Evolutionary conservation across 1,284 basidiomycete species (phyloP), one percentile per base, ranked within the genome.

Genomic region (Sanghuangporus weigelae): DNA sequence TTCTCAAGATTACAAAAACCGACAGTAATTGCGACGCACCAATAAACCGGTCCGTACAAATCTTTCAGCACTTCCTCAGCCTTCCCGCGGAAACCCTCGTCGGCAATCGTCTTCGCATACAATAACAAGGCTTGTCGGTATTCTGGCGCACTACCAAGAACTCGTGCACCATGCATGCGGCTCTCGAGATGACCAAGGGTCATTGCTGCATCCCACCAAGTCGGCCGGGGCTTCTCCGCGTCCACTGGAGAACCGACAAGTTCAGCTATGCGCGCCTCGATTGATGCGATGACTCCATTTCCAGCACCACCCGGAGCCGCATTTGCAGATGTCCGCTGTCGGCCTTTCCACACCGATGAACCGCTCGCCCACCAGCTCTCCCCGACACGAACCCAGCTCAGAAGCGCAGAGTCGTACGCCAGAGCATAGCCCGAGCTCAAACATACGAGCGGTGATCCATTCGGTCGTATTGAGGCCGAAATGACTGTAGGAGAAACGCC

Each of bases 21-120:
- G 21, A 36, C 26, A 46, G 40, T 59, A 56, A 39, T 48, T 26
- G 39, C 50, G 10, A 80, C 86, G 61, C 68, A 92, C 92, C 87
- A 89, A 74, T 92, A 95, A 53, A 94, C 76, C 0, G 94, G 94
- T 7, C 95, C 95, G 70, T 92, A 87, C 44, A 97, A 78, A 66
- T 96, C 95, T 72, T 83, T 87, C 56, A 95, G 83, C 60, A 98
- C 75, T 73, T 96, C 95, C 73, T 95, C 93, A 8, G 87, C 94
- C 71, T 94, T 93, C 36, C 79, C 88, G 66, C 85, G 79, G 73
- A 94, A 93, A 0, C 89, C 92, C 72, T 95, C 93, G 68, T 96
- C 90, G 40, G 87, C 92, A 54, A 97, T 79, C 74, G 84, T 87
- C 77, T 85, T 90, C 56, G 92, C 87, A 74, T 96, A 96, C 68